Evolutionary conservation across 768 basidiomycete genomes (phyloP).

Genomic region (Naganishia antarctica): DNA sequence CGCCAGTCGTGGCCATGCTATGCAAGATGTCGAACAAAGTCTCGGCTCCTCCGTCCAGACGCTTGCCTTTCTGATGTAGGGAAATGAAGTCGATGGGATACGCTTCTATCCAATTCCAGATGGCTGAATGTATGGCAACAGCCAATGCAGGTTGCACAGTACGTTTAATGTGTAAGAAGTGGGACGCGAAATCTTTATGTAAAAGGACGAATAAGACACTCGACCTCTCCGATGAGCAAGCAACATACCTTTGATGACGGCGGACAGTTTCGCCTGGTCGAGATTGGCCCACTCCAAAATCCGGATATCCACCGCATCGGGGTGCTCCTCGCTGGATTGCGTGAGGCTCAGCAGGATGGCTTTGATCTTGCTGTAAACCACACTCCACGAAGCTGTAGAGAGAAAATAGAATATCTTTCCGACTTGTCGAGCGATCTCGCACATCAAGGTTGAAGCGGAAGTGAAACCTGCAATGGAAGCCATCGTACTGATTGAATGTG

Average conservation of each 20-base stretch:
- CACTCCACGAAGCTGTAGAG: constrained; percentile 79
- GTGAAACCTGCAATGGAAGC: constrained; percentile 19
- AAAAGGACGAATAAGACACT: too few species aligned
- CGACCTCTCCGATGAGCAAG: too few species aligned
- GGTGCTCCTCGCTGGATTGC: constrained; percentile 55
- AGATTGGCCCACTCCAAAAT: constrained; percentile 73
- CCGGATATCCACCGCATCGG: constrained; percentile 70
- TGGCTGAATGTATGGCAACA: constrained; percentile 64
- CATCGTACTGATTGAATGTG: constrained; percentile 25
- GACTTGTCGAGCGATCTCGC: constrained; percentile 35
- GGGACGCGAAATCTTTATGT: constrained; percentile 72
- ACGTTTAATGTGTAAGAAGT: constrained; percentile 73
- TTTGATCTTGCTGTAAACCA: constrained; percentile 67
- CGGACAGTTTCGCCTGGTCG: constrained; percentile 63
- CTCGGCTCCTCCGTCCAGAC: constrained; percentile 75
- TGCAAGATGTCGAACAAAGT: constrained; percentile 77
- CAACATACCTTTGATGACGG: constrained; percentile 63
- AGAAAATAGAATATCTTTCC: constrained; percentile 75
- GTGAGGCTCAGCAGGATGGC: constrained; percentile 64
- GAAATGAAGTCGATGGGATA: constrained; percentile 76
- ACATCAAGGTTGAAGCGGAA: constrained; percentile 7
- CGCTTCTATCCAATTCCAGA: constrained; percentile 86
- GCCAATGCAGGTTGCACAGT: constrained; percentile 70
- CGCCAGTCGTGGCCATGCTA: constrained; percentile 36
- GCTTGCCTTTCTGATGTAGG: constrained; percentile 58